phyloP scores from a whole-genome alignment of 352 stramenopile species.

The Phytophthora constricta region DNA sequence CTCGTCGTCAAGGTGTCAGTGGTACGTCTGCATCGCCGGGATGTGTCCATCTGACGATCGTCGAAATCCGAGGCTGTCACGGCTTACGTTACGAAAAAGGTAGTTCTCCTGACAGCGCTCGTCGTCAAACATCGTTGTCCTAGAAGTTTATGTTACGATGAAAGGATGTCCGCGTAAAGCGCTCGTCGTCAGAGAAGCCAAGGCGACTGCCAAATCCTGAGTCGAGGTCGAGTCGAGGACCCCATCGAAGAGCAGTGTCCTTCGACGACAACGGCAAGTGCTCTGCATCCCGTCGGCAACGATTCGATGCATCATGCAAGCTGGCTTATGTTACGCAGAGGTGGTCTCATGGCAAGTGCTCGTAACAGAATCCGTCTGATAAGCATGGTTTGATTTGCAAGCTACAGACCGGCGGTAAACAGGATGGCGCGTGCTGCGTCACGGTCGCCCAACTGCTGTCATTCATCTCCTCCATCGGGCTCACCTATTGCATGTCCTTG shows the following conservation, averaged over 20 bases:
- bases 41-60: background rate
- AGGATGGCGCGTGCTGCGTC: too few relatives aligned
- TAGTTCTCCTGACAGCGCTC: background rate
- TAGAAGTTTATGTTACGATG: background rate
- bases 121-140: background rate
- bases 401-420: background rate
- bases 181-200: background rate
- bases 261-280: too few relatives aligned
- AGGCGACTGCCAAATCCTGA: conserved; percentile 1
- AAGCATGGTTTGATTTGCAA: background rate
- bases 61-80: background rate
- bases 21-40: background rate
- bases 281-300: too few relatives aligned
- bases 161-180: background rate
- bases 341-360: background rate
- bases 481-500: conserved; percentile 2
- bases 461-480: background rate
- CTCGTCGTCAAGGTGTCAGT: background rate
- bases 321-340: conserved; percentile 32
- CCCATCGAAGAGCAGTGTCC: too few relatives aligned
- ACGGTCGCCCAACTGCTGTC: too few relatives aligned
- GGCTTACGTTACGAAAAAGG: background rate
- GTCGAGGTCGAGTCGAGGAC: too few relatives aligned
- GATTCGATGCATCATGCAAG: background rate
- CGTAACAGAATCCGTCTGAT: too few relatives aligned